These are phyloP conservation scores for Lactarius evosmus DNA, from an alignment of 768 basidiomycete species.

Conservation along the genomic window DNA sequence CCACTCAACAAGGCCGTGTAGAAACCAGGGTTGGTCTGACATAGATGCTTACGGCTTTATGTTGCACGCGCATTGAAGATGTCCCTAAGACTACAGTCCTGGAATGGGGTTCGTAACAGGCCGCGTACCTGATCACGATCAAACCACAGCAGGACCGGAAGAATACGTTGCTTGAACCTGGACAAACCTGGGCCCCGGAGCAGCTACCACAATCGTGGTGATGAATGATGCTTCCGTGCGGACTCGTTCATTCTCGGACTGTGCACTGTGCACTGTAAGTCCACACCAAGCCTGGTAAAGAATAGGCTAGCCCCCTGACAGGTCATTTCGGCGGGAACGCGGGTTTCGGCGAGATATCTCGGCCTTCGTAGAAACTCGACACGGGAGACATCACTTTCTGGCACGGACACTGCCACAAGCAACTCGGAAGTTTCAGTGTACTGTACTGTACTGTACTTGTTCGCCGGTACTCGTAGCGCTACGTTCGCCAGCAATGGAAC, in stretches of 20 bases:
- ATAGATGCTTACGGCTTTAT: not conserved
- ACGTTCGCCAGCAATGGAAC: not conserved
- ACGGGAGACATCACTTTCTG: not conserved
- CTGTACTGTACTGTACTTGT: no score
- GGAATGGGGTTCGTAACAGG: not conserved
- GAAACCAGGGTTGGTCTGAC: not conserved
- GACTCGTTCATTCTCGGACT: not conserved
- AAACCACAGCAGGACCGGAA: slow-evolving; percentile 6
- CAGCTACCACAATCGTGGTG: not conserved
- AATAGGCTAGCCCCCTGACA: not conserved
- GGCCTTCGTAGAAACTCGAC: not conserved
- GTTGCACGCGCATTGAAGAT: not conserved
- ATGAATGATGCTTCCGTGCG: not conserved
- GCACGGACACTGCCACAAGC: not conserved
- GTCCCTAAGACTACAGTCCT: not conserved
- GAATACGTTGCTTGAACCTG: not conserved
- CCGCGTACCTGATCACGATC: slow-evolving; percentile 9
- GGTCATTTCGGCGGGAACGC: not conserved
- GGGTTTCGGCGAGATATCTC: not conserved
- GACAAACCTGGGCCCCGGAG: not conserved
- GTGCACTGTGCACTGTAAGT: not conserved
- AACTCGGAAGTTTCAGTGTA: not conserved
- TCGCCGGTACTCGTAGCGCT: not conserved
- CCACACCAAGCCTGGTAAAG: not conserved
- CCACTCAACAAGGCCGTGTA: not conserved